phyloP scores from a whole-genome alignment of 495 filamentous ascomycete species.

The Aspergillus nanangensis region DNA sequence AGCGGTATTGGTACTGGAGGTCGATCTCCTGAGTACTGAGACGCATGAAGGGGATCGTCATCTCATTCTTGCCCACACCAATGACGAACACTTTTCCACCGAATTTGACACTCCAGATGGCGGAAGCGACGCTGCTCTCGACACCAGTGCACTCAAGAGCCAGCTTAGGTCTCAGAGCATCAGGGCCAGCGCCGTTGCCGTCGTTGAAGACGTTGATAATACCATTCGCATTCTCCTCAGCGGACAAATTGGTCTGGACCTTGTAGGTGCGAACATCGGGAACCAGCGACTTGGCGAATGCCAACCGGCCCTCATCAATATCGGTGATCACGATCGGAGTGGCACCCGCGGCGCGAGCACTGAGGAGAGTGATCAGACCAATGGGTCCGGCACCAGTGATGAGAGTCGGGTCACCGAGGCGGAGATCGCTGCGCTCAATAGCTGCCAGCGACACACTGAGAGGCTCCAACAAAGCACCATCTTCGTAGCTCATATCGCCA shows the following conservation, averaged over 20 bases:
- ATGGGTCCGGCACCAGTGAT: conserved; percentile 91
- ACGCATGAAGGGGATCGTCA: conserved; percentile 90
- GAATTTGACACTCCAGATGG: conserved; percentile 85
- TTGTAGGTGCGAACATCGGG: conserved; percentile 72
- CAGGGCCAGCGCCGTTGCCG: conserved; percentile 45
- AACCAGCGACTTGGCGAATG: conserved; percentile 75
- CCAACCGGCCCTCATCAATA: conserved; percentile 78
- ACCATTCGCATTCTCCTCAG: conserved; percentile 65
- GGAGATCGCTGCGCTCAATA: conserved; percentile 71
- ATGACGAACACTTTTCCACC: conserved; percentile 93
- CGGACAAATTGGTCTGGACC: conserved; percentile 58
- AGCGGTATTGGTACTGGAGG: conserved; percentile 92
- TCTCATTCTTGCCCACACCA: conserved; percentile 90
- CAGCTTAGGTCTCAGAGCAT: conserved; percentile 69
- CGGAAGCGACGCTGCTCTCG: conserved; percentile 78
- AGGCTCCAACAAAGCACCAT: conserved; percentile 83
- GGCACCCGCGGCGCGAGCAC: conserved; percentile 76
- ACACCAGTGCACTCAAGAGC: conserved; percentile 89
- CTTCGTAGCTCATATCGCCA: conserved; percentile 79
- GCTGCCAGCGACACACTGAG: conserved; percentile 81
- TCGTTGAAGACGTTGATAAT: conserved; percentile 54
- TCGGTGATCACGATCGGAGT: conserved; percentile 87
- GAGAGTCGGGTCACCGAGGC: conserved; percentile 76
- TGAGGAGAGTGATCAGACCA: conserved; percentile 79
- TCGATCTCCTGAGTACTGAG: conserved; percentile 87